A percentile compares a stretch with the other conserved stretches of the same genome.
phyloP scores from a whole-genome alignment of 768 basidiomycete species.

The Pleurotus giganteus region DNA sequence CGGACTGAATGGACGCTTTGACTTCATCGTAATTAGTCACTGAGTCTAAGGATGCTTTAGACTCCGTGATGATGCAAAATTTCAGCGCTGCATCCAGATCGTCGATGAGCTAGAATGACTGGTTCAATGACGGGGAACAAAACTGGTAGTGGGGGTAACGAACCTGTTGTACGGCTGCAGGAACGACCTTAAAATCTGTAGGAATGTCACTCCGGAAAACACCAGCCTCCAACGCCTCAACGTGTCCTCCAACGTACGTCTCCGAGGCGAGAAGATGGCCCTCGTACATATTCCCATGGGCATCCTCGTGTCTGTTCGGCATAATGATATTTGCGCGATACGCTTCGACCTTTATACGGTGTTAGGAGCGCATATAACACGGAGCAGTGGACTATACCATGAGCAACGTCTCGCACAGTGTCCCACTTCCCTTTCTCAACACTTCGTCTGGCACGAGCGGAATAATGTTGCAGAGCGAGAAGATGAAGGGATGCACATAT shows the following conservation, averaged over 20 bases:
- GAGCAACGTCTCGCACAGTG: slow-evolving; percentile 93
- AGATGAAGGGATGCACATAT: slow-evolving; percentile 99
- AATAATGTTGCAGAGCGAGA: slow-evolving; percentile 98
- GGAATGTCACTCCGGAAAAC: slow-evolving; percentile 96
- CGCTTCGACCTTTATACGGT: slow-evolving; percentile 79
- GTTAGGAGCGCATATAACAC: neutral
- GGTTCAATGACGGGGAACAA: slow-evolving; percentile 1
- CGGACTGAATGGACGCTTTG: slow-evolving; percentile 70
- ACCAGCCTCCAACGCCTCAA: slow-evolving; percentile 97
- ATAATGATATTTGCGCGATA: slow-evolving; percentile 90
- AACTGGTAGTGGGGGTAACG: slow-evolving; percentile 4
- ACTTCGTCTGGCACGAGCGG: slow-evolving; percentile 97
- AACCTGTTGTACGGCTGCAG: slow-evolving; percentile 82
- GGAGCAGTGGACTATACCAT: slow-evolving; percentile 62
- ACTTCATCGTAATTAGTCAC: slow-evolving; percentile 97
- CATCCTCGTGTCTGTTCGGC: slow-evolving; percentile 96
- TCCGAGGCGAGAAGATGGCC: slow-evolving; percentile 97
- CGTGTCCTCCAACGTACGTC: slow-evolving; percentile 98
- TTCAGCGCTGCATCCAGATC: slow-evolving; percentile 90
- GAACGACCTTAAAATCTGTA: slow-evolving; percentile 93
- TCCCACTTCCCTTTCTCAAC: slow-evolving; percentile 92
- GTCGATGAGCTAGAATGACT: slow-evolving; percentile 69
- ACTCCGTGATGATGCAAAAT: slow-evolving; percentile 89
- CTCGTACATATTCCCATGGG: slow-evolving; percentile 88
- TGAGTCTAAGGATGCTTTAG: slow-evolving; percentile 68